Evolutionary conservation across 495 filamentous ascomycete species (phyloP).

Genomic region (Daldinia decipiens): DNA sequence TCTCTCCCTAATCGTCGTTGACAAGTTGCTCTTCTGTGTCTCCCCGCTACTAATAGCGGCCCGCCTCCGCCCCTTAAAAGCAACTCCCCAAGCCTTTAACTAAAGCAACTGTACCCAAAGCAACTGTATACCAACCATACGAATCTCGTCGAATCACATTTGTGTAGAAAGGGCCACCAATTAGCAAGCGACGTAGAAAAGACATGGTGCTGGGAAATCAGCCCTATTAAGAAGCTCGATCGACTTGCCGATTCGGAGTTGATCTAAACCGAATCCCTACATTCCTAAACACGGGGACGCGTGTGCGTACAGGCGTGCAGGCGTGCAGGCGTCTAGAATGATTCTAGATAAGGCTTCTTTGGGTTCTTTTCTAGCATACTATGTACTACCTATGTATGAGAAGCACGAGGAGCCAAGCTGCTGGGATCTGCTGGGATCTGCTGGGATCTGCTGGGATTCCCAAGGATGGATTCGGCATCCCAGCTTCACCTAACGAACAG

Average conservation of each 20-base stretch:
- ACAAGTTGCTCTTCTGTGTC: not conserved
- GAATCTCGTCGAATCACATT: not conserved
- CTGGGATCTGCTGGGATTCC: constrained; percentile 19
- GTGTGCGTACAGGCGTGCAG: constrained; percentile 18
- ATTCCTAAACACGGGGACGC: constrained; percentile 8
- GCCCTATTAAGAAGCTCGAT: constrained; percentile 22
- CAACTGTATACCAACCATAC: constrained; percentile 9
- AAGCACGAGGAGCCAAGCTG: constrained; percentile 28
- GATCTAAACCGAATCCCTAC: constrained; percentile 10
- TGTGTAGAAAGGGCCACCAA: constrained; percentile 3
- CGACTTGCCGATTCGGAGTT: constrained; percentile 4
- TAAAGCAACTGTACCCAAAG: constrained; percentile 22
- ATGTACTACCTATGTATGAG: too few relatives aligned
- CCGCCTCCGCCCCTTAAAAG: constrained; percentile 11
- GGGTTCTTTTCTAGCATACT: constrained; percentile 17
- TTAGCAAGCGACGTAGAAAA: not conserved
- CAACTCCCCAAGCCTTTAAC: constrained; percentile 1
- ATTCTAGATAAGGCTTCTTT: constrained; percentile 19
- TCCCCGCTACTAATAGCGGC: not conserved
- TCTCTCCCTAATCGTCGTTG: constrained; percentile 6
- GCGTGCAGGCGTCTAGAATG: constrained; percentile 31
- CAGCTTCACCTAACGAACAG: constrained; percentile 25
- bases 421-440: too few relatives aligned
- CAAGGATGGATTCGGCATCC: constrained; percentile 26
- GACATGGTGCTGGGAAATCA: constrained; percentile 14